Base-by-base conservation (phyloP, 345 rosid genomes). In the Acer campestre region DNA sequence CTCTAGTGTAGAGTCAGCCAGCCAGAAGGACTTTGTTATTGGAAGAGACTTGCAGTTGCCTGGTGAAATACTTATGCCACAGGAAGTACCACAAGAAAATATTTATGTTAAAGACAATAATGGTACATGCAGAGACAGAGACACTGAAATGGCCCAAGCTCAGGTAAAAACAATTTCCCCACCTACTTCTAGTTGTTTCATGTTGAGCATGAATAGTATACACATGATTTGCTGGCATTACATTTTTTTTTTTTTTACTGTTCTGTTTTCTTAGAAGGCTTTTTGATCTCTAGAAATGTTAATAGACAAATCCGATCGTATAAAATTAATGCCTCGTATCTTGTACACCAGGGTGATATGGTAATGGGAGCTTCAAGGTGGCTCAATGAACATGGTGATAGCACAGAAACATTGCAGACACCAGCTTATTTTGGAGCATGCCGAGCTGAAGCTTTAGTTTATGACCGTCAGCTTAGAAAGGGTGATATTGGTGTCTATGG, bases 1-100 rank as follows among this genome's bases (percentile, higher is more conserved):
- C 53, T 85, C 87, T 44, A 80, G 78, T 80, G 91, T 80, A 74
- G 89, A 84, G 67, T 83, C 83, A 27, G 78, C 69, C 63, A 75
- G 84, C 64, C 81, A 77, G 77, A 85, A 83, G 76, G 84, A 81
- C 53, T 63, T 22, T 42, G 70, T 27, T 38, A 31, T 61, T 74
- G 84, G 80, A 51, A 84, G 71, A 65, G 86, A 75, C 77, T 67
- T 79, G 66, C 87, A 79, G 22, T 75, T 80, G 67, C 73, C 77
- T 74, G 77, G 64, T 62, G 42, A 74, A 73, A 46, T 71, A 35
- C 23, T 63, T 67, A 23, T 63, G 42, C n/a, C 79, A 1, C 67
- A 63, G 70, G 44, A 71, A 67, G 6, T 46, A 56, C 81, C 74
- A 1, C 61, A 75, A 10, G 86, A 53, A 80, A 81, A 69, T 48